Base-by-base conservation (phyloP, 2,329 filamentous ascomycete species). In the Fusarium agapanthi region DNA sequence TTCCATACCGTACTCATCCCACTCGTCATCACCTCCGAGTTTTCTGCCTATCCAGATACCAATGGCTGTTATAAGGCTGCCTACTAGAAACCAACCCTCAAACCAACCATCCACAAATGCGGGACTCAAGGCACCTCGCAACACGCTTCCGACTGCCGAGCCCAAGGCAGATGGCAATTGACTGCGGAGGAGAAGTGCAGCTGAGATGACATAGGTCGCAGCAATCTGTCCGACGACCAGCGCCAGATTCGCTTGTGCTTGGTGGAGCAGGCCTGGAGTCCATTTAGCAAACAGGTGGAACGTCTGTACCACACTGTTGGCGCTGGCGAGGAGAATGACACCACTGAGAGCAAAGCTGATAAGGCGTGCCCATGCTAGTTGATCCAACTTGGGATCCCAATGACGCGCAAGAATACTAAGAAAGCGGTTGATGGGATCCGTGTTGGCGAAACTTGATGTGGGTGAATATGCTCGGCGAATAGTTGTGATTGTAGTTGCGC, bases 281-380 rank as follows among this genome's bases (percentile, higher is more conserved):
- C 93, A 92, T 72, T 91, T 91, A 7, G 92, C 89, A 78, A 97
- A 93, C 61, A 97, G 87, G 74, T 92, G 91, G 76, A 95, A 93
- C 1, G 94, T 97, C 80, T 96, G 94, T n/a, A 95, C 85, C 24
- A 93, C 94, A 64, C 91, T 93, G 80, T 92, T 94, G 81, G 95
- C 94, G 61, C 92, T 94, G 6, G 93, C 91, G 22, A 94, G 86
- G 30, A 97, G 90, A 80, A 97, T 96, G 55, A 95, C 89, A 24
- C 94, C 94, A 13, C 92, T 94, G 9, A 97, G 87, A 28, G 94
- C 84, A 81, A 97, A 97, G 66, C 92, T 94, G 73, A 97, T 95
- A 78, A 94, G 93, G 35, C 93, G 91, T 28, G 93, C 91, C 93
- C 94, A 97, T 15, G 93, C 92, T 16, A 90, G 88, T 77, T 94